Percentiles rank a stretch among this genome's conserved stretches.
Conservation (phyloP, 2,329 filamentous ascomycete species). For the Ophiostoma pallidulum region DNA sequence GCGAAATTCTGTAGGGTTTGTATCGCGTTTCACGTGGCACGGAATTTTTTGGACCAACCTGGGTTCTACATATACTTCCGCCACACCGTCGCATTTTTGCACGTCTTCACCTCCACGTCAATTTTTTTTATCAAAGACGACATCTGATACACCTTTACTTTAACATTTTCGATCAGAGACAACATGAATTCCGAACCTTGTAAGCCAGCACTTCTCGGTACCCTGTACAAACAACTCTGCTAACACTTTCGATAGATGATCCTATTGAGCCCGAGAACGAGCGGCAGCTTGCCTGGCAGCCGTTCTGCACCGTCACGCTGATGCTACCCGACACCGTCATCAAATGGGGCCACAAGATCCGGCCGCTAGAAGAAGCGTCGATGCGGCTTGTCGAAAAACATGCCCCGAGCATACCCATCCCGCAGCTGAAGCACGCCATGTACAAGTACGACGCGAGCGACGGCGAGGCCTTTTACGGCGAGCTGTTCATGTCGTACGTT, state of each 20-base stretch:
- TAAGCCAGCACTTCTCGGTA: neutral
- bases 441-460: neutral
- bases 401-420: slow-evolving; percentile 2
- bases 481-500: neutral
- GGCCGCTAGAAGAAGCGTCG: neutral
- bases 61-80: too few species aligned
- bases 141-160: too few species aligned
- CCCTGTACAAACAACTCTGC: neutral
- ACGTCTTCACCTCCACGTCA: too few species aligned
- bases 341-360: neutral
- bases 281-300: slow-evolving; percentile 2
- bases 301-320: neutral
- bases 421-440: neutral
- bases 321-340: neutral
- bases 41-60: too few species aligned
- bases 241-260: neutral
- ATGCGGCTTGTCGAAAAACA: neutral
- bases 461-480: neutral
- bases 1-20: too few species aligned
- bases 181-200: neutral
- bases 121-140: too few species aligned
- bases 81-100: too few species aligned
- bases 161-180: neutral
- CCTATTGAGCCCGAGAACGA: neutral
- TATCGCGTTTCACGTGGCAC: too few species aligned